A percentile compares a stretch with the other conserved stretches of the same genome.
phyloP scores from a whole-genome alignment of 108 stramenopile genomes.

The Aurantiochytrium sp. region DNA sequence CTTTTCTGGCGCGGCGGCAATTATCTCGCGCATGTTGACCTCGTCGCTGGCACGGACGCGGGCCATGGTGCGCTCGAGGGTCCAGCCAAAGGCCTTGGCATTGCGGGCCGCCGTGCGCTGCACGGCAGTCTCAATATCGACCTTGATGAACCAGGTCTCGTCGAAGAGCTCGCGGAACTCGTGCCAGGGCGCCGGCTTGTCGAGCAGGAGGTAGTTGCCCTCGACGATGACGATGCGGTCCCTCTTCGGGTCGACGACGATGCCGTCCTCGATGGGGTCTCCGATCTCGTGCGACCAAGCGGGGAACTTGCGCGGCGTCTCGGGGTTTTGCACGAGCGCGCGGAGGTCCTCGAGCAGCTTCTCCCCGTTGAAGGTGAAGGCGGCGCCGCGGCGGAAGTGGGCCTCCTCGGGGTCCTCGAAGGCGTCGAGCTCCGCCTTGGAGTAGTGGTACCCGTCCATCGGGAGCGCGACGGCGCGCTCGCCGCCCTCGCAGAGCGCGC shows the following conservation, averaged over 20 bases:
- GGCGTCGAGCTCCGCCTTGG: conserved; percentile 44
- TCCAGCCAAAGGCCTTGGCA: conserved; percentile 24
- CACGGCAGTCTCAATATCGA: neutral
- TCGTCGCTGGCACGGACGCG: neutral
- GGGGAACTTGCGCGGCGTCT: conserved; percentile 48
- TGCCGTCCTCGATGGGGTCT: conserved; percentile 59
- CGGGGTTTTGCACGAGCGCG: conserved; percentile 39
- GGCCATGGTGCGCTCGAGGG: neutral
- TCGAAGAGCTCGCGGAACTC: conserved; percentile 52
- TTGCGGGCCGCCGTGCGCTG: neutral
- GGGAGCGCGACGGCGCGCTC: conserved; percentile 54
- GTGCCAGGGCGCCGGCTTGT: neutral
- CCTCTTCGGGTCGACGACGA: conserved; percentile 32
- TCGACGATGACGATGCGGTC: conserved; percentile 65
- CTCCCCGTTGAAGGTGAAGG: conserved; percentile 69
- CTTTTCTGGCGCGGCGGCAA: neutral
- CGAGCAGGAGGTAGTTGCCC: conserved; percentile 62
- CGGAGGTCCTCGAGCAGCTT: conserved; percentile 43
- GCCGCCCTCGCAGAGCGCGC: neutral
- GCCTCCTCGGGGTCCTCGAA: neutral
- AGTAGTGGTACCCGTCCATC: conserved; percentile 71
- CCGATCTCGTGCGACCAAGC: conserved; percentile 56
- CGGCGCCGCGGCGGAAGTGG: conserved; percentile 56
- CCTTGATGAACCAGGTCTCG: conserved; percentile 65
- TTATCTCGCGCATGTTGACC: neutral